Evolutionary conservation across 73 alveolate species (phyloP).

Genomic region (Symbiodinium natans): DNA sequence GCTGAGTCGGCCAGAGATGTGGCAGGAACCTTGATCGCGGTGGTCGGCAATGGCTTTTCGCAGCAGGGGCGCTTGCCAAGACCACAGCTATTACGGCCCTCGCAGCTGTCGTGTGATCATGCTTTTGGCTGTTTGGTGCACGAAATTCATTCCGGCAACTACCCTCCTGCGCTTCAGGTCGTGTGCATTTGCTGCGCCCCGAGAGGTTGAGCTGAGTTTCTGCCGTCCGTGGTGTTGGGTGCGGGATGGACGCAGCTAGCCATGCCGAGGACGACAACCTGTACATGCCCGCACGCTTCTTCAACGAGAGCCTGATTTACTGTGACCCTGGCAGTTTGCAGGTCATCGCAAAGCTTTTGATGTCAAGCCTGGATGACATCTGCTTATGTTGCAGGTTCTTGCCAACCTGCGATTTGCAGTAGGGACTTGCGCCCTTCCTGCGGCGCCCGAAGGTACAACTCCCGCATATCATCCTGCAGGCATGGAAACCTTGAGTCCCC

Average conservation of each 20-base stretch:
- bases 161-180: slow-evolving; percentile 19
- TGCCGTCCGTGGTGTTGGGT: too few relatives aligned
- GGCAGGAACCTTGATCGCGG: slow-evolving; percentile 72
- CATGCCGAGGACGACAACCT: slow-evolving; percentile 80
- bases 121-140: too few relatives aligned
- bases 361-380: too few relatives aligned
- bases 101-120: too few relatives aligned
- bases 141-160: too few relatives aligned
- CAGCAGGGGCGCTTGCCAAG: slow-evolving; percentile 76
- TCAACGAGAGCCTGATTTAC: slow-evolving; percentile 89
- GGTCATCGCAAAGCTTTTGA: not conserved
- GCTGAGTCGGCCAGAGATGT: not conserved
- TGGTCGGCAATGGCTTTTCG: slow-evolving; percentile 86
- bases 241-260: too few relatives aligned
- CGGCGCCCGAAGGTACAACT: slow-evolving; percentile 25
- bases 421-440: not conserved
- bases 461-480: slow-evolving; percentile 92
- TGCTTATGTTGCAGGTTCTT: not conserved
- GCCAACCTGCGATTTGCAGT: not conserved
- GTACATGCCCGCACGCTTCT: slow-evolving; percentile 81
- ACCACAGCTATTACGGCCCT: not conserved
- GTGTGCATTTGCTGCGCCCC: slow-evolving; percentile 54
- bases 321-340: not conserved
- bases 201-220: not conserved
- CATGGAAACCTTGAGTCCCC: not conserved